Conservation (phyloP, 148 eudicot species). For the Rhododendron simsii region DNA sequence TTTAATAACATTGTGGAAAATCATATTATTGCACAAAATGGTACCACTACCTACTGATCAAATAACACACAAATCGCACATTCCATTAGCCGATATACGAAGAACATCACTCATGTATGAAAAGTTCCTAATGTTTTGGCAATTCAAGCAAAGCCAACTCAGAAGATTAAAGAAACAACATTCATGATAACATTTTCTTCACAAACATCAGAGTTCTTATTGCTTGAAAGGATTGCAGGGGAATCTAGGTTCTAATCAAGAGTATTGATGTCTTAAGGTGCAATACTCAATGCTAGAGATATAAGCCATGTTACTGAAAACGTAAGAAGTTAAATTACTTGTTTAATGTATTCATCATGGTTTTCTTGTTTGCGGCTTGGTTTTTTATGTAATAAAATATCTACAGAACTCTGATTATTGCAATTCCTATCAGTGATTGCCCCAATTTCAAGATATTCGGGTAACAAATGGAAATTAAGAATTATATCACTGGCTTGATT, state of each 20-base stretch:
- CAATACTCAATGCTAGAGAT: background rate
- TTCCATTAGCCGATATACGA: background rate
- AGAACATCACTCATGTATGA: background rate
- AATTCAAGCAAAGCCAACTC: background rate
- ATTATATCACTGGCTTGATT: background rate
- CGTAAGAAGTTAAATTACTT: background rate
- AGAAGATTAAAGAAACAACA: background rate
- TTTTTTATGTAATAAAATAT: background rate
- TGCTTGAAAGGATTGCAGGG: background rate
- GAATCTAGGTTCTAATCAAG: background rate
- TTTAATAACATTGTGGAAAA: background rate
- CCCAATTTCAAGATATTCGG: background rate
- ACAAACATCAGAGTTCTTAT: background rate
- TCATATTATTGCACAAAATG: background rate
- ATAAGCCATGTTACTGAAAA: background rate
- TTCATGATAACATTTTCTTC: background rate
- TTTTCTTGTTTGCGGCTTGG: background rate
- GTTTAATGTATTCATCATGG: background rate
- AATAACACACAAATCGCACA: background rate
- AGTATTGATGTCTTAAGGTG: background rate
- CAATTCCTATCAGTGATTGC: background rate
- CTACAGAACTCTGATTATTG: background rate
- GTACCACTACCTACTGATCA: background rate
- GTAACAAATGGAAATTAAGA: background rate
- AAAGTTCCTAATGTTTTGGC: background rate